Base-by-base conservation (phyloP, 495 filamentous ascomycete genomes). In the Podospora bellae-mahoneyi region DNA sequence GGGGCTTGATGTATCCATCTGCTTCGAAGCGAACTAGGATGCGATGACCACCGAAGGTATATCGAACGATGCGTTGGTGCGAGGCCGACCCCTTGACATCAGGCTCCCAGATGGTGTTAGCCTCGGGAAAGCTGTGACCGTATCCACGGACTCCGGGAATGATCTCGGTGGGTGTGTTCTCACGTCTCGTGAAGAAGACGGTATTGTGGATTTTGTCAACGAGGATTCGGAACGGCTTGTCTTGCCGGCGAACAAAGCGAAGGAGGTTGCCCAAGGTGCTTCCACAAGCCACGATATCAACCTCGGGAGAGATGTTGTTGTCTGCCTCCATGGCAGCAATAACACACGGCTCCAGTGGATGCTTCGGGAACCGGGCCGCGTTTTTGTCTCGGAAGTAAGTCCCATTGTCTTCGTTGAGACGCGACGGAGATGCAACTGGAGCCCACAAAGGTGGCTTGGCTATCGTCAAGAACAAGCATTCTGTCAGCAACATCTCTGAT, bases 51-150 rank as follows among this genome's bases (percentile, higher is more conserved):
- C 73, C 85, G 64, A 93, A 85, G 0, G 78, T 65, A 74, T 90
- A 92, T 19, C 78, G 74, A 1, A 92, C 71, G 23, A 91, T 66
- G 0, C 90, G 81, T 66, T 92, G 88, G 66, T 91, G 89, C 0
- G 87, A 87, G 39, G 78, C 79, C 0, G 85, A 90, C 10, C 79
- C 80, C 60, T 76, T 77, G 30, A 85, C 79, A 13, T 77, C 79
- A 0, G 66, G 4, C 7, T 82, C 78, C 84, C 87, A 88, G 1
- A 83, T 85, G 2, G 90, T 91, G 71, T 89, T 89, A 3, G 76
- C 81, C 53, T 89, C 86, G 5, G 87, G 83, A 72, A 91, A 91
- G 1, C 85, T 83, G 73, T 90, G 87, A 7, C 89, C 89, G 72
- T 80, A 91, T 0, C 88, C 90, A 5, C 65, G 64, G 4, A 91